Percentiles rank a stretch among this genome's conserved stretches.
phyloP scores from a whole-genome alignment of 1,139 yeast species.

The Blastobotrys malaysiensis region DNA sequence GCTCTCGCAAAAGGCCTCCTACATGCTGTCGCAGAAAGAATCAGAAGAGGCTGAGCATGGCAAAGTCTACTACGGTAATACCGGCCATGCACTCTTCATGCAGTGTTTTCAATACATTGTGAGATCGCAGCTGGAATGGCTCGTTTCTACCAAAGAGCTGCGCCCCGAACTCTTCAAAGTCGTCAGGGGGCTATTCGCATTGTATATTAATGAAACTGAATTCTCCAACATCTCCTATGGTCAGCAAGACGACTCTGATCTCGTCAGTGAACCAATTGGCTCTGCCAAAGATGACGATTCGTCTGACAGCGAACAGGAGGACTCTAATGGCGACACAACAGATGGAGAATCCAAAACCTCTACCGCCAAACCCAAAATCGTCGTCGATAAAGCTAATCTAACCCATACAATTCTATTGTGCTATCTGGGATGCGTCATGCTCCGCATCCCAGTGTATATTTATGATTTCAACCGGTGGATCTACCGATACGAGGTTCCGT shows the following conservation, averaged over 20 bases:
- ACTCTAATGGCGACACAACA: neutral
- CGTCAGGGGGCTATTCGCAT: constrained; percentile 50
- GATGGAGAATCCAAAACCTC: neutral
- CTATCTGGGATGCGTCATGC: constrained; percentile 26
- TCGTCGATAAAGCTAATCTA: constrained; percentile 9
- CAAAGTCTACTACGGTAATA: constrained; percentile 45
- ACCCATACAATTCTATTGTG: constrained; percentile 22
- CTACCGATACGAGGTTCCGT: constrained; percentile 26
- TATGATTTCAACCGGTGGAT: constrained; percentile 32
- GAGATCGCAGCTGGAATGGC: constrained; percentile 43
- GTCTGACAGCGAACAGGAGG: constrained; percentile 1
- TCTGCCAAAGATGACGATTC: constrained; percentile 2
- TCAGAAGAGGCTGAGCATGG: constrained; percentile 10
- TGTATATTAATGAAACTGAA: constrained; percentile 32
- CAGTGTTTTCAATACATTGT: constrained; percentile 54
- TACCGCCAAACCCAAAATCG: neutral
- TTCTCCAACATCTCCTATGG: constrained; percentile 20
- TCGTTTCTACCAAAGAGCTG: constrained; percentile 33
- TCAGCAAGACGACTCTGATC: constrained; percentile 8
- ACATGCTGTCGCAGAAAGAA: constrained; percentile 15
- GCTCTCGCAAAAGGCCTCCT: constrained; percentile 22
- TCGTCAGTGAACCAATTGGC: neutral
- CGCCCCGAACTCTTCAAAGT: constrained; percentile 38
- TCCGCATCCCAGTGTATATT: constrained; percentile 28
- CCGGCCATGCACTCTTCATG: constrained; percentile 44